Conservation (phyloP, 2,329 filamentous ascomycete genomes). For the Pyrenophora seminiperda region DNA sequence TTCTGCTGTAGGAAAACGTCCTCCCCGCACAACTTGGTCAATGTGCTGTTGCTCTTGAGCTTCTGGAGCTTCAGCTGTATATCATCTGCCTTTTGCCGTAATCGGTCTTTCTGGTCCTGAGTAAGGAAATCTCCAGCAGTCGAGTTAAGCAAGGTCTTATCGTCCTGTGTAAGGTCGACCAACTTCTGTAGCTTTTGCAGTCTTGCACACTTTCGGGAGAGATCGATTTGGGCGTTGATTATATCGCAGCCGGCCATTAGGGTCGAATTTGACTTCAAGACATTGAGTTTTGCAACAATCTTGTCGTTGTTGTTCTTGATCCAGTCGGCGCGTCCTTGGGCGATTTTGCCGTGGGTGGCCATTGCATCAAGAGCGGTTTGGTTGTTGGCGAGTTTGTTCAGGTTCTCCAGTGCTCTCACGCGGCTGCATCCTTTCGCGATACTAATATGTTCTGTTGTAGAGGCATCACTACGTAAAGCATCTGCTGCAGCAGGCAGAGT, state of each 20-base stretch:
- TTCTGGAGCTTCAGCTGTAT: constrained; percentile 31
- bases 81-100: constrained; percentile 32
- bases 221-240: constrained; percentile 28
- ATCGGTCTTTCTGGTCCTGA: constrained; percentile 28
- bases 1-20: constrained; percentile 6
- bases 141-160: constrained; percentile 14
- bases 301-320: constrained; percentile 24
- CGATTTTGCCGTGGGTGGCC: constrained; percentile 24
- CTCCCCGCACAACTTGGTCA: constrained; percentile 25
- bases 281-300: constrained; percentile 27
- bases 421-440: constrained; percentile 24
- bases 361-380: constrained; percentile 32
- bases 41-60: constrained; percentile 33
- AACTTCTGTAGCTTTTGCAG: constrained; percentile 29
- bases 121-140: constrained; percentile 26
- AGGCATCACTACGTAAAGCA: too few species aligned
- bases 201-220: constrained; percentile 25
- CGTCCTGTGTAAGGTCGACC: constrained; percentile 28
- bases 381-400: constrained; percentile 34
- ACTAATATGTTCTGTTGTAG: neutral
- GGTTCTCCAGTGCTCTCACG: constrained; percentile 25
- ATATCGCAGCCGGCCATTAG: constrained; percentile 29
- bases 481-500: neutral
- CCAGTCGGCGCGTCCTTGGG: constrained; percentile 13
- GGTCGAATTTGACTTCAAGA: constrained; percentile 32